phyloP scores from a whole-genome alignment of 2,329 filamentous ascomycete species.

The Claviceps purpurea region DNA sequence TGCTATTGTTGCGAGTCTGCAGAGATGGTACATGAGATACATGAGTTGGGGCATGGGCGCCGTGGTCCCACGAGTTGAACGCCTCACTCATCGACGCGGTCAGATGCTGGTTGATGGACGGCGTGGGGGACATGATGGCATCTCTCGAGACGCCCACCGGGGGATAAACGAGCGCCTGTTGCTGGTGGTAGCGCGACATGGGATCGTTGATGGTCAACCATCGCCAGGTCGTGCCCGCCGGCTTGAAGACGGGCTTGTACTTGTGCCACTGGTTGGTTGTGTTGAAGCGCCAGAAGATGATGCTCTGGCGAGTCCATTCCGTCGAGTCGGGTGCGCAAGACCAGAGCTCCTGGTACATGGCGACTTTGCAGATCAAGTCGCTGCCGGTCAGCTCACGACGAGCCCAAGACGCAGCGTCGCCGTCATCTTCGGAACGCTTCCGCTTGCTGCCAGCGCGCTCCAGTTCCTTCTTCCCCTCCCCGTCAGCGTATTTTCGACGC shows the following conservation, averaged over 20 bases:
- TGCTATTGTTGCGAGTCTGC: slow-evolving; percentile 19
- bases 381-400: slow-evolving; percentile 32
- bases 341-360: slow-evolving; percentile 56
- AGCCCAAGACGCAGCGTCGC: slow-evolving; percentile 26
- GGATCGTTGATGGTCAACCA: slow-evolving; percentile 49
- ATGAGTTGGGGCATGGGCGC: slow-evolving; percentile 8
- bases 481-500: slow-evolving; percentile 19
- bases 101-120: slow-evolving; percentile 35
- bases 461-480: slow-evolving; percentile 21
- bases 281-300: slow-evolving; percentile 51
- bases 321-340: slow-evolving; percentile 33
- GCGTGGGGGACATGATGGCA: slow-evolving; percentile 40
- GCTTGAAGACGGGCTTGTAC: slow-evolving; percentile 33
- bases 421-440: slow-evolving; percentile 27
- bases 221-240: slow-evolving; percentile 44
- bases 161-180: slow-evolving; percentile 28
- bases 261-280: slow-evolving; percentile 38
- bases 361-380: slow-evolving; percentile 45
- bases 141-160: slow-evolving; percentile 23
- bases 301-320: slow-evolving; percentile 42
- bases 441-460: slow-evolving; percentile 24
- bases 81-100: slow-evolving; percentile 45
- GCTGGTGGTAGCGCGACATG: slow-evolving; percentile 44
- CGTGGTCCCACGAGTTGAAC: slow-evolving; percentile 35
- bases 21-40: slow-evolving; percentile 21